These are phyloP conservation scores for Aquilaria sinensis DNA, from an alignment of 345 rosid genomes.

Conservation along the genomic window DNA sequence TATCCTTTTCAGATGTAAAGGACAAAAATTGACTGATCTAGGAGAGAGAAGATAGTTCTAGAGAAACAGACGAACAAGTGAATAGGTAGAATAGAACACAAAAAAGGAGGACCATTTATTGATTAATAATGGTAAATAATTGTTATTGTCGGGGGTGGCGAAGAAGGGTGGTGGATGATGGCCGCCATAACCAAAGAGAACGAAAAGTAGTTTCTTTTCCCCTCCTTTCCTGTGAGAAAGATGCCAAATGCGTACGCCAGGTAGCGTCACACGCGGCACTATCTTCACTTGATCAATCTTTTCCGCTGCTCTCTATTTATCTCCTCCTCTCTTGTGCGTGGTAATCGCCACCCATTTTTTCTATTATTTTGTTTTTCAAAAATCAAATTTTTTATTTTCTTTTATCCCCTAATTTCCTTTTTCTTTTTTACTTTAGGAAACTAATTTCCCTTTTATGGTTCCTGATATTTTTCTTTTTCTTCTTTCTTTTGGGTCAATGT, in stretches of 20 bases:
- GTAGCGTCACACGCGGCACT: conserved; percentile 68
- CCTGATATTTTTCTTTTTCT: no score
- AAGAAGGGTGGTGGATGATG: conserved; percentile 9
- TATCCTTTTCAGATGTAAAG: not conserved
- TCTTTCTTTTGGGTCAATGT: no score
- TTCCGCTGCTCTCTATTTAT: conserved; percentile 20
- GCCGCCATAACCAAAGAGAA: conserved; percentile 9
- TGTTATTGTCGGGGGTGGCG: conserved; percentile 8
- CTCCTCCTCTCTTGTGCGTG: not conserved
- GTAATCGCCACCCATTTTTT: no score
- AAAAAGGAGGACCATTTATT: conserved; percentile 2
- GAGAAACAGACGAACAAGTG: conserved; percentile 2
- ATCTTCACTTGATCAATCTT: conserved; percentile 8
- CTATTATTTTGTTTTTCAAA: no score
- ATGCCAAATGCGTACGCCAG: conserved; percentile 61
- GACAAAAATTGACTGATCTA: not conserved
- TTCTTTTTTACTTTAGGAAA: no score
- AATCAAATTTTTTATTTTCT: no score
- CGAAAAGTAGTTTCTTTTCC: not conserved
- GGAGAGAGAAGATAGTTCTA: not conserved
- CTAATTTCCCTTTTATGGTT: no score
- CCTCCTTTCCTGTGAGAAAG: conserved; percentile 1
- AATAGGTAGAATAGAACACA: not conserved
- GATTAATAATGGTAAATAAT: conserved; percentile 3
- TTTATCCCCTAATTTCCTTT: no score